These are phyloP conservation scores for Pseudofabraea citricarpa DNA, from an alignment of 2,329 filamentous ascomycete genomes.

Conservation along the genomic window DNA sequence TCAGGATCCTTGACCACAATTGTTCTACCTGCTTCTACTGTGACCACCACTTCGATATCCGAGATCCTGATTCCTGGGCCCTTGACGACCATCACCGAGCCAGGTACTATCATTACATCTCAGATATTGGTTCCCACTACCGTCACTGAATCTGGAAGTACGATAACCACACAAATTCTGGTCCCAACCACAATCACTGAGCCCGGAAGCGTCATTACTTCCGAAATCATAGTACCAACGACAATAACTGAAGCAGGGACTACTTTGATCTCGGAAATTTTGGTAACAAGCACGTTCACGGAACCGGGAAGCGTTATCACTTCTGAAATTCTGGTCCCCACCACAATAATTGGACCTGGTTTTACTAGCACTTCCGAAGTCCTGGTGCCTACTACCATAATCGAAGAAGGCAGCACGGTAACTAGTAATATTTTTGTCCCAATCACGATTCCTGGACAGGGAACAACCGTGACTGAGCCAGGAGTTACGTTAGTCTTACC, in stretches of 20 bases:
- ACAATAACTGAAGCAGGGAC: background rate
- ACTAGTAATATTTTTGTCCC: slow-evolving; percentile 3
- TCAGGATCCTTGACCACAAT: too few species aligned
- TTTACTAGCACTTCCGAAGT: slow-evolving; percentile 1
- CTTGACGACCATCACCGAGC: background rate
- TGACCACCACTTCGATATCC: background rate
- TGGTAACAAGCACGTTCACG: background rate
- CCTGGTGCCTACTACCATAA: background rate
- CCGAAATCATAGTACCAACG: background rate
- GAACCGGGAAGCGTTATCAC: slow-evolving; percentile 1
- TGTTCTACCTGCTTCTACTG: too few species aligned
- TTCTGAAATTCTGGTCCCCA: background rate
- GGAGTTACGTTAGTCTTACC: background rate
- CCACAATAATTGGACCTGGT: background rate
- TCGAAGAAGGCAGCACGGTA: slow-evolving; percentile 5
- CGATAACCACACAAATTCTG: background rate
- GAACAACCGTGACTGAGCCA: slow-evolving; percentile 4
- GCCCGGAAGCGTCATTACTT: background rate
- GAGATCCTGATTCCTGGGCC: background rate
- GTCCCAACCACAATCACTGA: slow-evolving; percentile 8
- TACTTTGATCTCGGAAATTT: background rate
- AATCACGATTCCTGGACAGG: slow-evolving; percentile 1
- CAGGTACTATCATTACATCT: background rate
- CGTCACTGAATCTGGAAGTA: slow-evolving; percentile 5
- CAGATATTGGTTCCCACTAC: background rate